Conservation (phyloP, 164 flowering plant genomes). For the Aristolochia fimbriata region DNA sequence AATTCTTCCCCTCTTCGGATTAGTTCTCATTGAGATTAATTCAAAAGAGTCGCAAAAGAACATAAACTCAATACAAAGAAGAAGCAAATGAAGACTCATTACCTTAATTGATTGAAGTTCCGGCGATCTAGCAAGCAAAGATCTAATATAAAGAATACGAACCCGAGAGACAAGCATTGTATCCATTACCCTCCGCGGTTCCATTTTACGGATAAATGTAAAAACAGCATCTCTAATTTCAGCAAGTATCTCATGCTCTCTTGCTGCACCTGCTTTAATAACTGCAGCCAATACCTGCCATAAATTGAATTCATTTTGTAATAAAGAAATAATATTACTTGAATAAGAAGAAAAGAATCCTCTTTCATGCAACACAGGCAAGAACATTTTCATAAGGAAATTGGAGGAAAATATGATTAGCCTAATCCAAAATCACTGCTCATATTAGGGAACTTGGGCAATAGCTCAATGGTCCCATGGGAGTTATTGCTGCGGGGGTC, state of each 20-base stretch:
- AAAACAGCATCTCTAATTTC: constrained; percentile 98
- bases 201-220: constrained; percentile 91
- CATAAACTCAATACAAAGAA: not conserved
- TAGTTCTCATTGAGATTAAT: too few species aligned
- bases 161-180: constrained; percentile 99
- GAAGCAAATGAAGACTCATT: constrained; percentile 3
- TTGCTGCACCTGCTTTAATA: constrained; percentile 97
- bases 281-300: constrained; percentile 96
- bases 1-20: too few species aligned
- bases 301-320: too few species aligned
- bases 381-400: too few species aligned
- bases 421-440: too few species aligned
- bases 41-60: not conserved
- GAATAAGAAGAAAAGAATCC: too few species aligned
- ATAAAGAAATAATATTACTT: too few species aligned
- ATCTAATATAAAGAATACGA: constrained; percentile 88
- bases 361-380: too few species aligned
- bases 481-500: too few species aligned
- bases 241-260: constrained; percentile 99
- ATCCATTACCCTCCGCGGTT: constrained; percentile 93
- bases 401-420: too few species aligned
- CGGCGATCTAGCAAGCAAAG: constrained; percentile 88
- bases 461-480: too few species aligned
- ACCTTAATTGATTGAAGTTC: constrained; percentile 98
- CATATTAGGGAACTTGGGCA: too few species aligned